A percentile compares a stretch with the other conserved stretches of the same genome.
phyloP scores from a whole-genome alignment of 768 basidiomycete genomes.

The Albatrellus ellisii region DNA sequence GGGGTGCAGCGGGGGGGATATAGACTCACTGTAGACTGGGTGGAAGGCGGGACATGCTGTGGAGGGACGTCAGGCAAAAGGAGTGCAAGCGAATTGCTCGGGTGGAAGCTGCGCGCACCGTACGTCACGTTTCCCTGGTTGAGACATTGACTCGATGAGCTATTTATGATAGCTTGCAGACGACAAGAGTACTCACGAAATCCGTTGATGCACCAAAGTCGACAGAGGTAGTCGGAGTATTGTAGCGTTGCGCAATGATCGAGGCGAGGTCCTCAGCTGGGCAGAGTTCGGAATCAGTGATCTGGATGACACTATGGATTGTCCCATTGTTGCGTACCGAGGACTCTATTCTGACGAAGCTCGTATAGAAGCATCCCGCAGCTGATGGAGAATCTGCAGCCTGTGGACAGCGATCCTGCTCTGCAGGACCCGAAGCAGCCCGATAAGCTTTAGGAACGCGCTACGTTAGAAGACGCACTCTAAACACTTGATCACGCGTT shows the following conservation, averaged over 20 bases:
- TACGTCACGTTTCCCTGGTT: conserved; percentile 13
- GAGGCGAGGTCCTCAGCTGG: conserved; percentile 12
- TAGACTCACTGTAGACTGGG: conserved; percentile 10
- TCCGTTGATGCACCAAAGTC: conserved; percentile 11
- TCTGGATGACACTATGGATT: not conserved
- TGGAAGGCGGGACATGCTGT: conserved; percentile 10
- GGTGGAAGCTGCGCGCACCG: conserved; percentile 4
- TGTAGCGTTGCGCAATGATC: conserved; percentile 7
- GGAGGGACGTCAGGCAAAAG: not conserved
- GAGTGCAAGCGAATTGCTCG: not conserved
- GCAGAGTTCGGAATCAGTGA: not conserved
- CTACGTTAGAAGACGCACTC: conserved; percentile 31
- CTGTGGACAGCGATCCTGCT: not conserved
- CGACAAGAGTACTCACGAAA: conserved; percentile 5
- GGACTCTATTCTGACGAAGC: conserved; percentile 10
- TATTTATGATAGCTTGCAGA: not conserved
- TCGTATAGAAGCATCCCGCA: conserved; percentile 7
- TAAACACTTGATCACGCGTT: conserved; percentile 58
- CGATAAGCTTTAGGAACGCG: not conserved
- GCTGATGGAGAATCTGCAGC: not conserved
- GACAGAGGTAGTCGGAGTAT: conserved; percentile 4
- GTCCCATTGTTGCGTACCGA: conserved; percentile 10
- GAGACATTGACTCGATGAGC: not conserved
- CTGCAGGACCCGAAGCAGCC: not conserved
- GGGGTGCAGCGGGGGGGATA: not conserved